A percentile compares a stretch with the other conserved stretches of the same genome.
phyloP scores from a whole-genome alignment of 2,329 filamentous ascomycete species.

The Colletotrichum tanaceti region DNA sequence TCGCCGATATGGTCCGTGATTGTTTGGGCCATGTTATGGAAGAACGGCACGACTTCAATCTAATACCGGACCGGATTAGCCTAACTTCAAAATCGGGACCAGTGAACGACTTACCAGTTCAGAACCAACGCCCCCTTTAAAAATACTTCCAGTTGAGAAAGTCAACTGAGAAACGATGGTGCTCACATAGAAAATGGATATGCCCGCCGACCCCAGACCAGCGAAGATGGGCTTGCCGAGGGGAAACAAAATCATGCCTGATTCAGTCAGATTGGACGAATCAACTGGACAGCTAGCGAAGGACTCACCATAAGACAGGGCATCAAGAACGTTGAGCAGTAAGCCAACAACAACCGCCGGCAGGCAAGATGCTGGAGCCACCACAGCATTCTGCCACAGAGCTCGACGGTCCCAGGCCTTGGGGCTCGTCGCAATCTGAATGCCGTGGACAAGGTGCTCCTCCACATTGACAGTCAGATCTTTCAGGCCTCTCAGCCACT shows the following conservation, averaged over 20 bases:
- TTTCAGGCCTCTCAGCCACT: constrained; percentile 51
- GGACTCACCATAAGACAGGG: constrained; percentile 83
- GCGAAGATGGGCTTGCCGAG: constrained; percentile 88
- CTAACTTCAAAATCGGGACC: constrained; percentile 15
- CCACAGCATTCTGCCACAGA: constrained; percentile 72
- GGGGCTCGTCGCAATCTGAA: constrained; percentile 41
- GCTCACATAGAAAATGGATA: constrained; percentile 99
- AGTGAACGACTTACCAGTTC: constrained; percentile 74
- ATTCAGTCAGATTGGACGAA: constrained; percentile 35
- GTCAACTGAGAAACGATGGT: constrained; percentile 93
- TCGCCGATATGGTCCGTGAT: constrained; percentile 84
- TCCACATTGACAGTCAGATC: constrained; percentile 50
- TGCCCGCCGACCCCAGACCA: constrained; percentile 88
- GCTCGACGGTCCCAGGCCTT: constrained; percentile 73
- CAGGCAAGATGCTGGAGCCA: constrained; percentile 76
- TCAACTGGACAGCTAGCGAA: constrained; percentile 28
- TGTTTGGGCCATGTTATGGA: constrained; percentile 96
- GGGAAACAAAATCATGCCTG: constrained; percentile 93
- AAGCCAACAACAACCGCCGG: constrained; percentile 91
- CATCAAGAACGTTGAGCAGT: constrained; percentile 92
- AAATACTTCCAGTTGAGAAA: constrained; percentile 88
- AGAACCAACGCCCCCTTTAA: constrained; percentile 90
- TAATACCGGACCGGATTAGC: constrained; percentile 46
- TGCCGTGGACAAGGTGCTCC: constrained; percentile 46
- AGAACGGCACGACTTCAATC: constrained; percentile 98